Evolutionary conservation across 176 grass and related monocot species (phyloP).

Genomic region (Miscanthus lutarioriparius): DNA sequence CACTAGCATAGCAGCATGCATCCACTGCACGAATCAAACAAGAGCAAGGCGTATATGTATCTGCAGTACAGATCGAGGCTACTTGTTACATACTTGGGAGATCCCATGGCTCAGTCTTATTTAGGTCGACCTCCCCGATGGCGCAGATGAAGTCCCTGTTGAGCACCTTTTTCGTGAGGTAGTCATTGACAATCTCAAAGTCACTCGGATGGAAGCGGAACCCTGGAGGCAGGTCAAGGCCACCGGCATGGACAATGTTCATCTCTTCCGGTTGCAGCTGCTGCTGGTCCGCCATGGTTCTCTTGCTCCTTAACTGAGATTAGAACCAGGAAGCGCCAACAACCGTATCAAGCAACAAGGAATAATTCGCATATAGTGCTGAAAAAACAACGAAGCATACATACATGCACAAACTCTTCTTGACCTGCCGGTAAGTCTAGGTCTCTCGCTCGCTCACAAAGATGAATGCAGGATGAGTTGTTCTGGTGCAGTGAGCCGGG

Average conservation of each 20-base stretch:
- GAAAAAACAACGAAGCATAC: background rate
- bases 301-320: background rate
- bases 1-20: background rate
- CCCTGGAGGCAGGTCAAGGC: conserved; percentile 45
- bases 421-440: fast-evolving
- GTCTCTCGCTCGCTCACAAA: background rate
- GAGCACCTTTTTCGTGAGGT: conserved; percentile 52
- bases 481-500: background rate
- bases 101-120: conserved; percentile 77
- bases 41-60: background rate
- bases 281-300: conserved; percentile 35
- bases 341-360: background rate
- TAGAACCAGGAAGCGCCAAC: background rate
- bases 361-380: background rate
- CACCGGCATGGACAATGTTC: background rate
- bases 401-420: background rate
- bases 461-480: background rate
- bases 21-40: background rate
- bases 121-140: conserved; percentile 60
- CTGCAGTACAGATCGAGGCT: no score
- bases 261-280: background rate
- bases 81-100: conserved; percentile 39
- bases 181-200: conserved; percentile 62
- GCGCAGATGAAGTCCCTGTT: conserved; percentile 30
- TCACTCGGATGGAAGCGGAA: conserved; percentile 72